Conservation (phyloP, 805 yeast genomes). For the Kurtzmaniella fragi region DNA sequence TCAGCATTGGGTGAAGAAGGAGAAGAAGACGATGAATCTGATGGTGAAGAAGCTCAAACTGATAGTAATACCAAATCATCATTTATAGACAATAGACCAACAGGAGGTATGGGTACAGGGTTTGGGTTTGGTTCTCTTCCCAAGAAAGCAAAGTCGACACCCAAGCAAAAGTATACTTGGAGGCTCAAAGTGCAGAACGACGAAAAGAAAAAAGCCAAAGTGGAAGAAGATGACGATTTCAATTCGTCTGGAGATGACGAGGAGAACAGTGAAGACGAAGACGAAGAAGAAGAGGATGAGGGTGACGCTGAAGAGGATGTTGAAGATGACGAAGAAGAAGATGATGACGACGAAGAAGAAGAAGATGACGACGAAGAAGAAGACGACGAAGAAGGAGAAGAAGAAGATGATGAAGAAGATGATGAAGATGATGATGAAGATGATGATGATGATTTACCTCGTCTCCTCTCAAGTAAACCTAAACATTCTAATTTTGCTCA, state of each 20-base stretch:
- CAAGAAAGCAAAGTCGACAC: slow-evolving; percentile 24
- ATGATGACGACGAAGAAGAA: slow-evolving; percentile 11
- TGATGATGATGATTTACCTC: slow-evolving; percentile 27
- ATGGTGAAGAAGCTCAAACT: slow-evolving; percentile 11
- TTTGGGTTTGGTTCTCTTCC: slow-evolving; percentile 60
- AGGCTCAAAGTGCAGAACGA: slow-evolving; percentile 35
- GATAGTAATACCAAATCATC: slow-evolving; percentile 21
- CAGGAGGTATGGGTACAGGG: slow-evolving; percentile 62
- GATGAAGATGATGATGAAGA: slow-evolving; percentile 23
- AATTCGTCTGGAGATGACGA: slow-evolving; percentile 24
- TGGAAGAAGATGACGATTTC: slow-evolving; percentile 64
- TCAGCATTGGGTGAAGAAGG: slow-evolving; percentile 10
- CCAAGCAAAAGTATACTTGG: slow-evolving; percentile 69
- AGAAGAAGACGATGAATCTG: slow-evolving; percentile 16
- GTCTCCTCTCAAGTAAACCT: slow-evolving; percentile 34
- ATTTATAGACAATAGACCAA: slow-evolving; percentile 71
- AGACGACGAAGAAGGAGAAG: slow-evolving; percentile 19
- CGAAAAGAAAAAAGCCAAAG: slow-evolving; percentile 31
- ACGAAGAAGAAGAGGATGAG: slow-evolving; percentile 18
- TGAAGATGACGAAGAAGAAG: slow-evolving; percentile 15
- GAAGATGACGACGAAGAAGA: slow-evolving; percentile 7
- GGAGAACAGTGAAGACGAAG: slow-evolving; percentile 18
- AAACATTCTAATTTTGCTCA: slow-evolving; percentile 48
- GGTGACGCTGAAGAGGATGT: slow-evolving; percentile 14
- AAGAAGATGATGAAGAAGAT: slow-evolving; percentile 25